Evolutionary conservation across 2,329 filamentous ascomycete species (phyloP).

Genomic region (Samsoniella hepiali): DNA sequence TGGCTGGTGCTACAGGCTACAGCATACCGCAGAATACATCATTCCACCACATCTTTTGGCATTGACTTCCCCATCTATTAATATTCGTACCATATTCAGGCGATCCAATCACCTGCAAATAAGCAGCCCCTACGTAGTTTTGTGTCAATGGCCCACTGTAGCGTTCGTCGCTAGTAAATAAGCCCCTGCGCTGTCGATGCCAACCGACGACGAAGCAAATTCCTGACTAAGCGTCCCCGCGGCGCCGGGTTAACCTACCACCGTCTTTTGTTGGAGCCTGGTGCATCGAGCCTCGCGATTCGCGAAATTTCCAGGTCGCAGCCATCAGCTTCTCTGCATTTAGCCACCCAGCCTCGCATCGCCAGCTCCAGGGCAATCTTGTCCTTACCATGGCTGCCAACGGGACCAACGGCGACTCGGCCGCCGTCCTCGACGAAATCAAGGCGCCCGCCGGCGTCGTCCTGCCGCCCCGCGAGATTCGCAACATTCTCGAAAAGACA

Average conservation of each 20-base stretch:
- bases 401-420: conserved; percentile 51
- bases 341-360: conserved; percentile 4
- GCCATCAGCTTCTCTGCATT: background rate
- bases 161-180: background rate
- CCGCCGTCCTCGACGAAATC: conserved; percentile 58
- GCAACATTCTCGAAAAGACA: conserved; percentile 84
- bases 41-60: background rate
- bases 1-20: no score
- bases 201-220: background rate
- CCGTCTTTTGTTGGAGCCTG: background rate
- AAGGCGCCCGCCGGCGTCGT: conserved; percentile 82
- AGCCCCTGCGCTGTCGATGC: background rate
- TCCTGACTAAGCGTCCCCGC: conserved; percentile 6
- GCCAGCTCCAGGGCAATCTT: background rate
- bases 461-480: conserved; percentile 84
- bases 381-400: conserved; percentile 36
- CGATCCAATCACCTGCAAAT: background rate
- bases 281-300: conserved; percentile 5
- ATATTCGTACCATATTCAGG: background rate
- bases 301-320: conserved; percentile 11
- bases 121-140: background rate
- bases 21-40: no score
- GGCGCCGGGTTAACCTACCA: conserved; percentile 2
- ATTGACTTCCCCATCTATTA: background rate
- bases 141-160: background rate